Evolutionary conservation across 441 rosid species (phyloP).

Genomic region (Gossypium lobatum): DNA sequence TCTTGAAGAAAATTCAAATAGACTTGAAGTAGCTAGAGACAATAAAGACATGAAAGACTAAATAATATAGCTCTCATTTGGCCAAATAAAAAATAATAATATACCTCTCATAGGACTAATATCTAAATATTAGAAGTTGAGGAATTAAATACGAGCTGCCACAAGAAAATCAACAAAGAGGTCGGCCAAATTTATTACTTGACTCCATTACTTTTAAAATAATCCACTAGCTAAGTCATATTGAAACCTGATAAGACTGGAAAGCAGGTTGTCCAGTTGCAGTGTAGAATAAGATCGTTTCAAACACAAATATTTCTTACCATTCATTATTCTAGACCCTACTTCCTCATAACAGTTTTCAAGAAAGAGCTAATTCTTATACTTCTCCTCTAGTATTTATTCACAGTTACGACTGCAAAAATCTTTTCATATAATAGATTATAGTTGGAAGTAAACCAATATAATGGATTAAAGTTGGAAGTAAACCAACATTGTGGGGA

Average conservation of each 20-base stretch:
- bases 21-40: not conserved
- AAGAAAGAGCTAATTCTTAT: not conserved
- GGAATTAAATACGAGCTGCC: not conserved
- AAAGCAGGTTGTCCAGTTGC: not conserved
- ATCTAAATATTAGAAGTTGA: not conserved
- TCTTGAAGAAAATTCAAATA: conserved; percentile 5
- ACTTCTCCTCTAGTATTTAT: too few species aligned
- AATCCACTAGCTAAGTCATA: not conserved
- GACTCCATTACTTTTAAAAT: not conserved
- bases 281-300: not conserved
- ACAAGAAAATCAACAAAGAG: not conserved
- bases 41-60: not conserved
- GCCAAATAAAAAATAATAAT: too few species aligned
- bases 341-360: not conserved
- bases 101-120: not conserved
- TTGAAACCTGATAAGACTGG: not conserved
- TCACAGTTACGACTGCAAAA: too few species aligned
- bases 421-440: too few species aligned
- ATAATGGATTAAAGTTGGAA: too few species aligned
- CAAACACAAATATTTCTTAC: not conserved
- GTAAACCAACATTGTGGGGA: not conserved
- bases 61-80: not conserved
- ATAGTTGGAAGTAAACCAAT: not conserved
- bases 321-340: not conserved
- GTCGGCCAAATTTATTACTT: not conserved